These are phyloP conservation scores for Lecanicillium sp. DNA, from an alignment of 2,329 filamentous ascomycete genomes.

Conservation along the genomic window DNA sequence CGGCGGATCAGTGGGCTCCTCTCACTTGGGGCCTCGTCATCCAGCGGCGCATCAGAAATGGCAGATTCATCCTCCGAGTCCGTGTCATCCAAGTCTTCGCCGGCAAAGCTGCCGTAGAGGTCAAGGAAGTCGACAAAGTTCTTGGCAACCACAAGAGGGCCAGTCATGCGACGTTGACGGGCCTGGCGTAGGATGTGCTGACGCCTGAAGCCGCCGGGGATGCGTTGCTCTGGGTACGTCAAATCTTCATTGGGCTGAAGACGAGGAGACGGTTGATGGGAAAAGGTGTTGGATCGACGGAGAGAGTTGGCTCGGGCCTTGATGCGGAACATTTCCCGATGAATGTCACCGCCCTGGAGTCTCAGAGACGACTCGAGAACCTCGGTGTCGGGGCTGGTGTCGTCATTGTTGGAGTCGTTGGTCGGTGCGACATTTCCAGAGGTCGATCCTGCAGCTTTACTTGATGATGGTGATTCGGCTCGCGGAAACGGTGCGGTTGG, in stretches of 20 bases:
- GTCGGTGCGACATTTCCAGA: slow-evolving; percentile 11
- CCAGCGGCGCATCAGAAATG: slow-evolving; percentile 36
- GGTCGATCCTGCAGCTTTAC: slow-evolving; percentile 7
- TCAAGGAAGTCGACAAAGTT: slow-evolving; percentile 72
- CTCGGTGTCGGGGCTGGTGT: slow-evolving; percentile 28
- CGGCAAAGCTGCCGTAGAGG: slow-evolving; percentile 68
- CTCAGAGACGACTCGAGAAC: slow-evolving; percentile 51
- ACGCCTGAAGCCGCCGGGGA: slow-evolving; percentile 41
- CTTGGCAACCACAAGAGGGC: slow-evolving; percentile 46
- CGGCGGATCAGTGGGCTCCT: slow-evolving; percentile 43
- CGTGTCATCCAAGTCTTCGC: slow-evolving; percentile 54
- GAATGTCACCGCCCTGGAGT: slow-evolving; percentile 69
- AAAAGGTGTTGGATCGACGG: slow-evolving; percentile 60
- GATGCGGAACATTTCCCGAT: slow-evolving; percentile 69
- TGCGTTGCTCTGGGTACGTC: slow-evolving; percentile 29
- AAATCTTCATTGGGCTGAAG: slow-evolving; percentile 21
- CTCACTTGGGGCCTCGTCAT: slow-evolving; percentile 40
- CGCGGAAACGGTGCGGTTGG: slow-evolving; percentile 6
- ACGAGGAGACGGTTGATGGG: slow-evolving; percentile 35
- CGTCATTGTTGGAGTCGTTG: slow-evolving; percentile 17
- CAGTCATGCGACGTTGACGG: slow-evolving; percentile 27
- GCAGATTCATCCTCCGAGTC: slow-evolving; percentile 48
- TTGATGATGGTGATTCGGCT: slow-evolving; percentile 9
- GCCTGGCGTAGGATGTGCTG: slow-evolving; percentile 28
- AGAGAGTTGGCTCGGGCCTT: slow-evolving; percentile 44